phyloP scores from a whole-genome alignment of 192 early-diverging fungal species.

The Irineochytrium annulatum region DNA sequence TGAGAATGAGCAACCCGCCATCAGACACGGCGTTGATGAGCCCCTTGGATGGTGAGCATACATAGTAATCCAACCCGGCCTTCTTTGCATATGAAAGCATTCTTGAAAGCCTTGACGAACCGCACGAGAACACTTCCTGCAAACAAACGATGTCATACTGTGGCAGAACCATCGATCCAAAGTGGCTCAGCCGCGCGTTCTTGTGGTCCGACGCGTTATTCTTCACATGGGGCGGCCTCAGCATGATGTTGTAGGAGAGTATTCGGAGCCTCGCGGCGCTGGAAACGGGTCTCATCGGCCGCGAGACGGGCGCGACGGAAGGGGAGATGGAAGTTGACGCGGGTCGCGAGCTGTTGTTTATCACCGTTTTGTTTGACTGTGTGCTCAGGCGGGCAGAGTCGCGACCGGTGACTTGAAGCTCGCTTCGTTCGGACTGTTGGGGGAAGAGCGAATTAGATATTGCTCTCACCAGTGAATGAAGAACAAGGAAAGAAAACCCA shows the following conservation, averaged over 20 bases:
- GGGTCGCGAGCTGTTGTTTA: too few species aligned
- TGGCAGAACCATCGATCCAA: conserved; percentile 62
- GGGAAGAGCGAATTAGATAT: too few species aligned
- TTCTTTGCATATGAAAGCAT: conserved; percentile 59
- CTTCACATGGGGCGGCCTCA: conserved; percentile 25
- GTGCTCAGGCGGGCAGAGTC: too few species aligned
- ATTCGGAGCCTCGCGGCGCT: conserved; percentile 16
- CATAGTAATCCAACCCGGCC: conserved; percentile 62
- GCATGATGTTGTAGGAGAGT: conserved; percentile 29
- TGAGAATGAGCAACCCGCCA: conserved; percentile 75
- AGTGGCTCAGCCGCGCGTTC: conserved; percentile 65
- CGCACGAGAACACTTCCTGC: conserved; percentile 82
- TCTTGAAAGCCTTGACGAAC: conserved; percentile 49
- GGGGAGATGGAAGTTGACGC: too few species aligned
- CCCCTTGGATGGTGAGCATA: conserved; percentile 56
- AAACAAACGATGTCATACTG: conserved; percentile 75
- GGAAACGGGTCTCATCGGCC: too few species aligned
- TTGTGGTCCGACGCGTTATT: conserved; percentile 66
- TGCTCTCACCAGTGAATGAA: too few species aligned
- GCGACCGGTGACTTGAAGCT: too few species aligned
- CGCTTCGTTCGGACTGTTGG: too few species aligned
- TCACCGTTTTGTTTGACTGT: too few species aligned
- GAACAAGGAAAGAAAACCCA: too few species aligned
- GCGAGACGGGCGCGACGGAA: too few species aligned
- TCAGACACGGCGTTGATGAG: conserved; percentile 64